Percentiles rank a stretch among this genome's conserved stretches.
Evolutionary conservation across 352 stramenopile genomes (phyloP).

Genomic region (Phytophthora quininea): DNA sequence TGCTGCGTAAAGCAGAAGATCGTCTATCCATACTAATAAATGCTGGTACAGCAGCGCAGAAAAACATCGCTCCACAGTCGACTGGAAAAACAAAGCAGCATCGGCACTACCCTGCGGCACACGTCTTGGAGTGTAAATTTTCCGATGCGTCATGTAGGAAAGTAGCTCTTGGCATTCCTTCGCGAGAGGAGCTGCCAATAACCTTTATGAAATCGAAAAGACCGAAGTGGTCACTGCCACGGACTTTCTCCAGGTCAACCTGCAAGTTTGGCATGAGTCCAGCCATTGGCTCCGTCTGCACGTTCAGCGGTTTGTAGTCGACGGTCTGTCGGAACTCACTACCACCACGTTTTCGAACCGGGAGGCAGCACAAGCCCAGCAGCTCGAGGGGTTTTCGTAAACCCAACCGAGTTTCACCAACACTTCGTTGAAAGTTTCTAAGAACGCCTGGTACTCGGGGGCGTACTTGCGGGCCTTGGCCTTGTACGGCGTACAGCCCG

Average conservation of each 20-base stretch:
- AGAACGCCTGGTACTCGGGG: conserved; percentile 18
- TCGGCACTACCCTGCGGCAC: conserved; percentile 25
- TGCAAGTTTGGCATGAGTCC: conserved; percentile 14
- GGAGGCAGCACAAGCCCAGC: conserved; percentile 15
- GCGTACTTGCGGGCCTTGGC: conserved; percentile 12
- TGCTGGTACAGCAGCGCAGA: conserved; percentile 3
- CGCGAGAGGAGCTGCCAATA: conserved; percentile 28
- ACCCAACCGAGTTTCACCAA: conserved; percentile 20
- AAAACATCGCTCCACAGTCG: conserved; percentile 6
- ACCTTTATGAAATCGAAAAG: conserved; percentile 12
- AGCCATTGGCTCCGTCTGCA: conserved; percentile 5
- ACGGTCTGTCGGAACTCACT: conserved; percentile 6
- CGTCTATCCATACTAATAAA: conserved; percentile 36
- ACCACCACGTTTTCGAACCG: conserved; percentile 7
- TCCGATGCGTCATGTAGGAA: conserved; percentile 25
- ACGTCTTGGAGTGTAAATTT: conserved; percentile 24
- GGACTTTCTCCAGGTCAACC: conserved; percentile 10
- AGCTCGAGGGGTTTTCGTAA: conserved; percentile 16
- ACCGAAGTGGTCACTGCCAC: conserved; percentile 14
- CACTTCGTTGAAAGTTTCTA: conserved; percentile 17
- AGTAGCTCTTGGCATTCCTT: conserved; percentile 25
- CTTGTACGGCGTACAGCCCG: conserved; percentile 9
- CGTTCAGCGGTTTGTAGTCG: conserved; percentile 17
- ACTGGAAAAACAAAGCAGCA: conserved; percentile 25
- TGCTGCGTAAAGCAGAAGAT: conserved; percentile 25